phyloP scores from a whole-genome alignment of 345 rosid genomes.

The Rhodomyrtus tomentosa region DNA sequence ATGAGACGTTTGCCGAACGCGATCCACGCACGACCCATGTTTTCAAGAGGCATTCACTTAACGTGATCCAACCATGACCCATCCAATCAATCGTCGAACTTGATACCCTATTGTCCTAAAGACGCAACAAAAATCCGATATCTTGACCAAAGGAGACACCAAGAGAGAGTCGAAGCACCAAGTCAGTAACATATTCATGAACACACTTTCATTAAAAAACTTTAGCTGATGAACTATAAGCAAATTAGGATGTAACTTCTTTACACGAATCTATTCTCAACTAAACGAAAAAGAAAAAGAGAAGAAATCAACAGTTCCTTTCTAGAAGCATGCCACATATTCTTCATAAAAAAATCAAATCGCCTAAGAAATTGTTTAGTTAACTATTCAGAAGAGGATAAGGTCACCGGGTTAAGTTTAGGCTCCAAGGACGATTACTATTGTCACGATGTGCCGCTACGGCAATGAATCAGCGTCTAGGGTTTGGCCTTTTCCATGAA shows the following conservation, averaged over 20 bases:
- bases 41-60: not conserved
- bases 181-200: not conserved
- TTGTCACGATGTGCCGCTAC: not conserved
- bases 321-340: not conserved
- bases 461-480: no score
- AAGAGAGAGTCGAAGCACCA: not conserved
- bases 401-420: not conserved
- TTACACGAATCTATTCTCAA: no score
- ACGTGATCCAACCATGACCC: not conserved
- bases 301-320: no score
- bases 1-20: not conserved
- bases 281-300: no score
- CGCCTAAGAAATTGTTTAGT: no score
- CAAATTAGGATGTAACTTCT: not conserved
- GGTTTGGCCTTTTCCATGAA: not conserved
- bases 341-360: not conserved
- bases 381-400: not conserved
- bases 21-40: not conserved
- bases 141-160: not conserved
- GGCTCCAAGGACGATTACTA: not conserved
- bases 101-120: not conserved
- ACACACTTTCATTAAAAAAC: not conserved
- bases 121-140: not conserved
- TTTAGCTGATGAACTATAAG: not conserved
- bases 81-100: not conserved